Evolutionary conservation across 768 basidiomycete species (phyloP).

Genomic region (Mycena floridula): DNA sequence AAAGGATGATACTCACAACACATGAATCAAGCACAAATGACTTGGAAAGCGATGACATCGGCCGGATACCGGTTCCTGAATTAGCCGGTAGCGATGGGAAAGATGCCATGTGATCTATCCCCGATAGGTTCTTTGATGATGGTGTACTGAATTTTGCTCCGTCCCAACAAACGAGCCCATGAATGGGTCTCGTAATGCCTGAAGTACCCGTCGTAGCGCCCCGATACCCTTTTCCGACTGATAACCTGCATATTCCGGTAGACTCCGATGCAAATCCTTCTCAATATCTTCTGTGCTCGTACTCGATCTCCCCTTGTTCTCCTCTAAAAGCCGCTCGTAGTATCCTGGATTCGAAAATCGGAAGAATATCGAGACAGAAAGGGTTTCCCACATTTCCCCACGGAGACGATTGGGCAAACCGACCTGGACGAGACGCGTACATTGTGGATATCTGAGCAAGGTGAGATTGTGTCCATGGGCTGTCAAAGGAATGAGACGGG

Average conservation of each 20-base stretch:
- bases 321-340: slow-evolving; percentile 69
- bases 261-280: slow-evolving; percentile 92
- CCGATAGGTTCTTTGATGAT: too few relatives aligned
- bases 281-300: slow-evolving; percentile 98
- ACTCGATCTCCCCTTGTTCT: slow-evolving; percentile 71
- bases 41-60: too few relatives aligned
- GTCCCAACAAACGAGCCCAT: too few relatives aligned
- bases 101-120: too few relatives aligned
- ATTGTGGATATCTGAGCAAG: slow-evolving; percentile 90
- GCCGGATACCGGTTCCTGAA: too few relatives aligned
- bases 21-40: too few relatives aligned
- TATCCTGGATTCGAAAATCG: slow-evolving; percentile 82
- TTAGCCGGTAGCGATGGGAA: too few relatives aligned
- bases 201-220: slow-evolving; percentile 82
- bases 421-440: slow-evolving; percentile 95
- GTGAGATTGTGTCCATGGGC: slow-evolving; percentile 95
- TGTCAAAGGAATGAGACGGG: slow-evolving; percentile 24
- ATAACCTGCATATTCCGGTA: slow-evolving; percentile 96
- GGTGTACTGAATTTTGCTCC: too few relatives aligned
- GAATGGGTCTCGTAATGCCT: too few relatives aligned
- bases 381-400: slow-evolving; percentile 97
- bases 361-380: slow-evolving; percentile 90
- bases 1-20: too few relatives aligned
- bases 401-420: slow-evolving; percentile 91
- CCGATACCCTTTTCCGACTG: slow-evolving; percentile 84